Percentiles rank a stretch among this genome's conserved stretches.
phyloP scores from a whole-genome alignment of 2,329 filamentous ascomycete genomes.

The Colletotrichum trifolii region DNA sequence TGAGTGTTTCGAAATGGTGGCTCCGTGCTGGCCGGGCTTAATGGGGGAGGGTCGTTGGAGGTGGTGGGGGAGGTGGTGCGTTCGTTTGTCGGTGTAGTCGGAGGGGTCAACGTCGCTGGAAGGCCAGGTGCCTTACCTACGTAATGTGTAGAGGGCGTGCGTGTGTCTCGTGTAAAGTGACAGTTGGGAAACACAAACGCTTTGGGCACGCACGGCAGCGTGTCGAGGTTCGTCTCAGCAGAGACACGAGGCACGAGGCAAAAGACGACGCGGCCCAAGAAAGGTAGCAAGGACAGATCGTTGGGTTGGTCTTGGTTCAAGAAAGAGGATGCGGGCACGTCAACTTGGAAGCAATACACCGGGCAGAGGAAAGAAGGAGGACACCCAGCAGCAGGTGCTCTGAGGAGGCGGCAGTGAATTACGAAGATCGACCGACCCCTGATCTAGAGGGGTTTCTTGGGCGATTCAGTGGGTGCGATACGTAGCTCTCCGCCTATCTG shows the following conservation, averaged over 20 bases:
- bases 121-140: not conserved
- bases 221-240: not conserved
- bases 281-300: no score
- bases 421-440: conserved; percentile 10
- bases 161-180: not conserved
- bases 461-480: not conserved
- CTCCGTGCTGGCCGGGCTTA: conserved; percentile 6
- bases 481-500: not conserved
- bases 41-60: not conserved
- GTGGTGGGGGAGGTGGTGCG: conserved; percentile 1
- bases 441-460: conserved; percentile 2
- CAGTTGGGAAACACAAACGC: not conserved
- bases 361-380: not conserved
- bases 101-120: not conserved
- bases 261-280: not conserved
- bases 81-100: conserved; percentile 14
- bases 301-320: not conserved
- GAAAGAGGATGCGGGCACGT: no score
- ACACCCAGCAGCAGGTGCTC: conserved; percentile 17
- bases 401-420: conserved; percentile 40
- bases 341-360: no score
- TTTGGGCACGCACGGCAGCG: not conserved
- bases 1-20: conserved; percentile 17
- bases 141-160: not conserved
- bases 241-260: not conserved